phyloP scores from a whole-genome alignment of 1,139 yeast genomes.

The Saccharomyces pastorianus region DNA sequence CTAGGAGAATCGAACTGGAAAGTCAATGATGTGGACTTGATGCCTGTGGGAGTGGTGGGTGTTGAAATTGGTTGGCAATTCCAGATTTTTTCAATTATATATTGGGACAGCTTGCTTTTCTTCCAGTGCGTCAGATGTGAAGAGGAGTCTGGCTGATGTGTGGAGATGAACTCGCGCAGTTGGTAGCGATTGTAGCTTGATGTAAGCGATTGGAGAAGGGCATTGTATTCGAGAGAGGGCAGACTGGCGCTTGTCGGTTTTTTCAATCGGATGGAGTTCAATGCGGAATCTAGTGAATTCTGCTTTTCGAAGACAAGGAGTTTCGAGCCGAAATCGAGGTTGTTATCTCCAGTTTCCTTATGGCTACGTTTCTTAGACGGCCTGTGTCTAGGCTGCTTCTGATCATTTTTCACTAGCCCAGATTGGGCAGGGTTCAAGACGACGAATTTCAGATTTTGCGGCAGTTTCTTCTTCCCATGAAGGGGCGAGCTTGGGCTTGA shows the following conservation, averaged over 20 bases:
- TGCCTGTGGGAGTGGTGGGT: neutral
- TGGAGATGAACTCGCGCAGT: neutral
- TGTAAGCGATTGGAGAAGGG: neutral
- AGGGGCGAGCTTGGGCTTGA: neutral
- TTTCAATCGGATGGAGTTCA: neutral
- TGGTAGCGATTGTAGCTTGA: conserved; percentile 5
- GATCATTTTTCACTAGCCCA: conserved; percentile 13
- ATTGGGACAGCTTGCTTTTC: conserved; percentile 22
- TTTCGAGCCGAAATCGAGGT: neutral
- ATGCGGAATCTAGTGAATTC: neutral
- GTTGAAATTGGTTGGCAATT: conserved; percentile 16
- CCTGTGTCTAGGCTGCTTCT: neutral
- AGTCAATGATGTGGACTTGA: conserved; percentile 31
- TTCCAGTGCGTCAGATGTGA: conserved; percentile 8
- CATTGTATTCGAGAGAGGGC: neutral
- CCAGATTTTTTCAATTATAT: conserved; percentile 38
- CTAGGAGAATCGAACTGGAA: conserved; percentile 12
- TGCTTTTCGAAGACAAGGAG: neutral
- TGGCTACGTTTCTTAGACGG: neutral
- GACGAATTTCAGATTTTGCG: conserved; percentile 22
- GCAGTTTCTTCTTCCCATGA: conserved; percentile 25
- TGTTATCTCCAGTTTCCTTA: neutral
- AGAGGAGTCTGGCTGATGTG: neutral
- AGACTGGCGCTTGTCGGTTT: neutral
- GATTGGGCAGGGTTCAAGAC: conserved; percentile 26